Evolutionary conservation across 768 basidiomycete species (phyloP), one percentile per base, ranked within the genome.

Genomic region (Clavaria fumosa): DNA sequence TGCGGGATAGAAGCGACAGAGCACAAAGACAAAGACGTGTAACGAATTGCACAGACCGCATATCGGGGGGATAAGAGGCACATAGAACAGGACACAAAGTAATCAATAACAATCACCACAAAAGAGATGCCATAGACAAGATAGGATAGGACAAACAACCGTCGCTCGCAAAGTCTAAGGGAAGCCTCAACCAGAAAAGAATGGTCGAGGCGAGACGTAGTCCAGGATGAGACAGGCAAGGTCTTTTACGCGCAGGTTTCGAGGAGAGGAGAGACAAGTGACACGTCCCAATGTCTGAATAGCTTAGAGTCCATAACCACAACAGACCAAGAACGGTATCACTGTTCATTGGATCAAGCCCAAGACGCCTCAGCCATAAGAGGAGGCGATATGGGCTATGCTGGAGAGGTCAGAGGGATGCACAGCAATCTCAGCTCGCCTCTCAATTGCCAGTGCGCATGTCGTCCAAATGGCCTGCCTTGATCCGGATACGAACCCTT

Each of bases 201-300:
- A n/a, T n/a, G 9, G 26, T 28, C 14, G 26, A 28, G 26, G 26
- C 14, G 9, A 9, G 9, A 28, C 14, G 26, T 28, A 28, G 26
- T 46, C 49, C 66, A 62, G 63, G 61, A 63, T 53, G 47, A 63
- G 62, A 68, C 69, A 71, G 69, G 64, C 56, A 58, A 60, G 62
- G 61, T 61, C 44, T 60, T 63, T 60, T 59, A 63, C 61, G 58
- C 60, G 60, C 62, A 55, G 43, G 46, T 52, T 49, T 55, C 57
- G 53, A 55, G 49, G 58, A 56, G 58, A 61, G 54, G 52, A 53
- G 49, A 56, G 53, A n/a, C 56, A 51, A 56, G 52, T 28, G 53
- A 54, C 45, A 49, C 50, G 47, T 54, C 57, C 59, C 51, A 53
- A 48, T 45, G 53, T 54, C 58, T 50, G 60, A 50, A n/a, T 55